Evolutionary conservation across 2,329 filamentous ascomycete genomes (phyloP), one percentile per base, ranked within the genome.

Genomic region (Dactylellina parvicollis): DNA sequence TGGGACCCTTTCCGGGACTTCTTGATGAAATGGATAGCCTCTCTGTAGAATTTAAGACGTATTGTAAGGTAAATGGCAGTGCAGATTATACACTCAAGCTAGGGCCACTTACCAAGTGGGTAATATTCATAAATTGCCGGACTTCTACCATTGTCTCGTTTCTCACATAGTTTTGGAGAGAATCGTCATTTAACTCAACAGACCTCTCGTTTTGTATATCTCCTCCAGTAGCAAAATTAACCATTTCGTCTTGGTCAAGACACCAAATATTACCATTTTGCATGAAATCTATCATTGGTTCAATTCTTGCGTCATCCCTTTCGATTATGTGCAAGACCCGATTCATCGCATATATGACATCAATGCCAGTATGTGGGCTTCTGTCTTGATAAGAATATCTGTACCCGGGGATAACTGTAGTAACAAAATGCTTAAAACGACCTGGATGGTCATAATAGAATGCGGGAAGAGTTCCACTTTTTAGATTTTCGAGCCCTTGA

Each of bases 321-420:
- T 72, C 67, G 4, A 72, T 65, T 28, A 65, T 50, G 4, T 9
- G 7, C 12, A 72, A n/a, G 1, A 65, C 16, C 2, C 59, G 24
- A 18, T 24, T 46, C 52, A 72, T 72, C 0, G 67, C 67, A 24
- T 65, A 34, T 9, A 72, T 59, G 14, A 72, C 38, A n/a, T 72
- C 67, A 32, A 65, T 16, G 12, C 67, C 67, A 5, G 59, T 72
- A 0, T 72, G 67, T 1, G 67, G 67, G 26, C 65, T 72, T 30
- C 67, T 20, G 20, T 65, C 54, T 9, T 40, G 57, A 44, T 64
- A 52, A 5, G 50, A 65, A 16, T 54, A 36, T 49, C 67, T 49
- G 12, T 28, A 26, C 9, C 67, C 67, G 8, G 8, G 16, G 3
- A 72, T 54, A 3, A 32, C 12, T 1, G 28, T 34, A 3, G 47